These are phyloP conservation scores for Dryas octopetala DNA, from an alignment of 306 rosid genomes.

Conservation along the genomic window DNA sequence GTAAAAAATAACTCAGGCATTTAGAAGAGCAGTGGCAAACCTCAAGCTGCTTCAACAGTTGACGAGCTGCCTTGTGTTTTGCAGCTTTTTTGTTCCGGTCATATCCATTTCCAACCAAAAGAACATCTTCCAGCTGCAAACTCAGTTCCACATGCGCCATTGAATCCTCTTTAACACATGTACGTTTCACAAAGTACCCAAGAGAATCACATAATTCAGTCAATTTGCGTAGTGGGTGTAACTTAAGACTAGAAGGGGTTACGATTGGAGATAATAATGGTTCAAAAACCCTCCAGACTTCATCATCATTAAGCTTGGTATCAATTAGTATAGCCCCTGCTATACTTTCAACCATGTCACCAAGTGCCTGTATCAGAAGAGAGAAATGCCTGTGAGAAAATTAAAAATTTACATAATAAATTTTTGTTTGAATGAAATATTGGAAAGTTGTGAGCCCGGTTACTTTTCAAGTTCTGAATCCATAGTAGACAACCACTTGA, in stretches of 20 bases:
- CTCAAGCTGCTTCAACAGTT: conserved; percentile 64
- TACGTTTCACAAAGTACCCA: conserved; percentile 72
- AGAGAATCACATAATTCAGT: conserved; percentile 63
- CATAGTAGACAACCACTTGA: too few relatives aligned
- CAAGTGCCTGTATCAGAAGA: conserved; percentile 55
- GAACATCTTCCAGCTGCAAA: conserved; percentile 59
- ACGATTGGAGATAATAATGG: conserved; percentile 83
- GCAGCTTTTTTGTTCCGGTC: conserved; percentile 57
- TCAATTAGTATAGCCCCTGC: conserved; percentile 88
- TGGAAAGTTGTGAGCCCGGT: too few relatives aligned
- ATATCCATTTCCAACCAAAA: conserved; percentile 51
- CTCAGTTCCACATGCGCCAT: conserved; percentile 51
- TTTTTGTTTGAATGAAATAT: too few relatives aligned
- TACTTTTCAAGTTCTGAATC: too few relatives aligned
- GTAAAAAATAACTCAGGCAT: neutral
- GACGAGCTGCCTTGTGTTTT: conserved; percentile 73
- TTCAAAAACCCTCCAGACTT: conserved; percentile 73
- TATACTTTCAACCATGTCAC: conserved; percentile 90
- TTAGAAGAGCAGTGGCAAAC: conserved; percentile 30
- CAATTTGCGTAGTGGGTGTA: conserved; percentile 64
- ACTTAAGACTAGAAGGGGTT: conserved; percentile 84
- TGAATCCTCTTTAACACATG: conserved; percentile 45
- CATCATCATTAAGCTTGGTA: conserved; percentile 59
- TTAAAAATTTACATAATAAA: too few relatives aligned
- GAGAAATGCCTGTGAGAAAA: neutral